These are phyloP conservation scores for Ambrosia trifida DNA, from an alignment of 129 eudicot species.

Conservation along the genomic window DNA sequence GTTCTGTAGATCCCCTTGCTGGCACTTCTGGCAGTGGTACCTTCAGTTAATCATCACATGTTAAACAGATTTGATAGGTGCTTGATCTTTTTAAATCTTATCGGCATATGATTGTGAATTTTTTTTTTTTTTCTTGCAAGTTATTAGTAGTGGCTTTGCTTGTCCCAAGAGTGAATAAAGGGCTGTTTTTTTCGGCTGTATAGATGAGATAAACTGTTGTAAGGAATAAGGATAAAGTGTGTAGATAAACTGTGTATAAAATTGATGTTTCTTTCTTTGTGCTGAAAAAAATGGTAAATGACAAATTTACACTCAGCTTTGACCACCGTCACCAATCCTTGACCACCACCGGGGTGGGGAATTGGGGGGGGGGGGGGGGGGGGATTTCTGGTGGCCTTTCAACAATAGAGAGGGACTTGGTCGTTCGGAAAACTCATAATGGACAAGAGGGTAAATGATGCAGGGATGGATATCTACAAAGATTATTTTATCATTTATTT, in stretches of 20 bases:
- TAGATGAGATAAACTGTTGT: background rate
- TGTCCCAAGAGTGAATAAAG: background rate
- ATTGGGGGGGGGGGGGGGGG: no score
- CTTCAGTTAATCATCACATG: constrained; percentile 1
- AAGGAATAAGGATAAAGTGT: background rate
- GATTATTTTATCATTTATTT: no score
- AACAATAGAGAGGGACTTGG: no score
- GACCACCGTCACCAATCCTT: no score
- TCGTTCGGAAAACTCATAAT: no score
- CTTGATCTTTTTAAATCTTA: background rate
- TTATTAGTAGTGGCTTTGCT: background rate
- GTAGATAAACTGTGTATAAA: background rate
- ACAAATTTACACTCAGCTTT: no score
- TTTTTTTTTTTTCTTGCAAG: constrained; percentile 6
- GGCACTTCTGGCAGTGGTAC: background rate
- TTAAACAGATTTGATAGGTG: background rate
- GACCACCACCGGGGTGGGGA: no score
- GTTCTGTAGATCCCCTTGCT: background rate
- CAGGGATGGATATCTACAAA: no score
- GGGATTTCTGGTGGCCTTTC: no score
- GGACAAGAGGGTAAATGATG: no score
- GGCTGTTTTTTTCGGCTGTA: background rate
- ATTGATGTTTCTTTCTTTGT: no score
- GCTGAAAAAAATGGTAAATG: no score
- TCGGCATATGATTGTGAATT: constrained; percentile 8